These are phyloP conservation scores for Besnoitia besnoiti DNA, from an alignment of 169 alveolate genomes.

Conservation along the genomic window DNA sequence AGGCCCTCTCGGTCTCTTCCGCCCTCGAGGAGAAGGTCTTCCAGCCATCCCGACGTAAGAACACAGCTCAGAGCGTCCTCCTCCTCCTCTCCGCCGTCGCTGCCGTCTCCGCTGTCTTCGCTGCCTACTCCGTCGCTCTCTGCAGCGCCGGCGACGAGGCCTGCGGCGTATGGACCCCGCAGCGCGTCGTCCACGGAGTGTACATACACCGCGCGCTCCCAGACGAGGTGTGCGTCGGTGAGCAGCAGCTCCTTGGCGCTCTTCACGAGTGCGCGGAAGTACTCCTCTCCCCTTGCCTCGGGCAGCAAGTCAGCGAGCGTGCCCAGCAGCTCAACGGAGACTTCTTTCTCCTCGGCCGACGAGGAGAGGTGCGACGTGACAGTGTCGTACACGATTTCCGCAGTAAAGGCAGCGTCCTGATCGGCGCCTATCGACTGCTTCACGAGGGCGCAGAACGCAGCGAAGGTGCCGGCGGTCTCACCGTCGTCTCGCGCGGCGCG, in stretches of 20 bases:
- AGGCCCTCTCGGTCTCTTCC: too few relatives aligned
- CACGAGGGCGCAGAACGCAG: neutral
- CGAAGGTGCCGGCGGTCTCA: neutral
- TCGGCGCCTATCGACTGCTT: neutral
- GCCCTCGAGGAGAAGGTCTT: too few relatives aligned
- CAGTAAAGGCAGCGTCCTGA: neutral
- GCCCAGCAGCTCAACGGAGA: neutral
- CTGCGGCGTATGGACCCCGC: neutral
- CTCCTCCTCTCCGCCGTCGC: too few relatives aligned
- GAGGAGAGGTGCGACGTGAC: slow-evolving; percentile 1
- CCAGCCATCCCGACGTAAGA: too few relatives aligned
- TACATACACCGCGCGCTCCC: neutral
- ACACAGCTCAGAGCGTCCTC: too few relatives aligned
- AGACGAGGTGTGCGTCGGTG: neutral
- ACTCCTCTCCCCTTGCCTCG: neutral
- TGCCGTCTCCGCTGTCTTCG: neutral
- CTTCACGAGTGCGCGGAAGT: neutral
- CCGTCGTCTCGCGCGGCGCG: neutral
- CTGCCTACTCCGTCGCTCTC: too few relatives aligned
- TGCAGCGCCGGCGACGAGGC: neutral
- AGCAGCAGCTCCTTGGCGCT: neutral
- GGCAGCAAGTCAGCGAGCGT: neutral
- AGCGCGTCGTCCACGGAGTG: neutral
- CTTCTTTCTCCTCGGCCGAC: neutral
- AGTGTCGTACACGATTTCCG: slow-evolving; percentile 5